phyloP scores from a whole-genome alignment of 371 early-diverging fungal species.

The Entomophthora muscae region DNA sequence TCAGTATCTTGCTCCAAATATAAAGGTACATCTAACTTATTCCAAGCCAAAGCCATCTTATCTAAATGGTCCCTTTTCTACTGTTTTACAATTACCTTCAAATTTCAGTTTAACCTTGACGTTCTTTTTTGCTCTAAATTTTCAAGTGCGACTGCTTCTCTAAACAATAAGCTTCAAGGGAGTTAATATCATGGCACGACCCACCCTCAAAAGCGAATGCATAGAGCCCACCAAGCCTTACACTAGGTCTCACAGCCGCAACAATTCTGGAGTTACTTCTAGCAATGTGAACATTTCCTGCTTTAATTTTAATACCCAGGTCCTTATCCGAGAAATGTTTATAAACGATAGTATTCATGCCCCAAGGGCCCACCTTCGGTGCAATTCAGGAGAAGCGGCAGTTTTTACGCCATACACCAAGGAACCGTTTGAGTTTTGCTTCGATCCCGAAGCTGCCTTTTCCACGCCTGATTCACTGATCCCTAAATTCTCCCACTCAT shows the following conservation, averaged over 20 bases:
- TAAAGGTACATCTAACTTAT: no score
- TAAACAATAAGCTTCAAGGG: no score
- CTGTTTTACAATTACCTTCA: no score
- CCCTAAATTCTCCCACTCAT: background rate
- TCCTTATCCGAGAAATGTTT: background rate
- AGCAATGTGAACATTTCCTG: background rate
- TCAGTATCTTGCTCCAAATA: no score
- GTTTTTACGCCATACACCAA: slow-evolving; percentile 1
- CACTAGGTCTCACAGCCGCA: background rate
- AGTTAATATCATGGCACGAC: no score
- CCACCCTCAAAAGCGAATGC: background rate
- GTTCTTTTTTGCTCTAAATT: no score
- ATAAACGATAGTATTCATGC: background rate
- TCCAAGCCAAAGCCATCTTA: no score
- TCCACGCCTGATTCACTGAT: background rate
- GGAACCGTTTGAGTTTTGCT: background rate
- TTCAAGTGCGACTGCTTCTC: no score
- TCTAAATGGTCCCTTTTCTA: no score
- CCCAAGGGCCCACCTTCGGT: background rate
- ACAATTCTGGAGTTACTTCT: background rate
- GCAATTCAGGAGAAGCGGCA: background rate
- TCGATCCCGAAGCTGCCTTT: background rate
- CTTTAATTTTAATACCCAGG: slow-evolving; percentile 1
- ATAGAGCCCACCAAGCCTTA: background rate
- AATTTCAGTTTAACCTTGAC: no score